Base-by-base conservation (phyloP, 2,329 filamentous ascomycete genomes). In the Fusarium compactum region DNA sequence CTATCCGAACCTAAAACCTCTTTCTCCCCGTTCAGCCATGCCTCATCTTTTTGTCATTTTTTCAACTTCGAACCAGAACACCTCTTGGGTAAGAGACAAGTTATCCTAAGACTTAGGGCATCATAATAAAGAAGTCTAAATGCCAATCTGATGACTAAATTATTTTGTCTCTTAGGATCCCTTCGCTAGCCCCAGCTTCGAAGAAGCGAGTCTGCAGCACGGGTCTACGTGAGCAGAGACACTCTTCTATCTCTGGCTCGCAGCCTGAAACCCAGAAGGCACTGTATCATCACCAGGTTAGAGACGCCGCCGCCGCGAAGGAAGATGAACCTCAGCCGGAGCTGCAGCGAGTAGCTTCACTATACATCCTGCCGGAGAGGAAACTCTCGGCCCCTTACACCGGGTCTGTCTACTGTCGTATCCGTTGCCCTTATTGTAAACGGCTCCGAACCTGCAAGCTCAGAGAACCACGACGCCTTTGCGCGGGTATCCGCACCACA, bases 331-430 rank as follows among this genome's bases (percentile, higher is more conserved):
- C 57, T 2, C 63, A 61, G n/a, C 61, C 66, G 25, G 69, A 74
- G 2, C 48, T 73, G 16, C 62, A 60, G 44, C 80, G 83, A 18
- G 83, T 87, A 71, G 86, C 85, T 6, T 81, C 84, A 27, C 80
- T 86, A 3, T 87, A 85, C 81, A 81, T 83, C 1, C 78, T 85
- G 18, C 82, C 85, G 3, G 84, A 85, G 47, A 86, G 90, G 77
- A 89, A 90, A 2, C 25, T 38, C 18, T 11, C 18, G 6, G 9
- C 5, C 3, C 3, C 10, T n/a, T 38, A n/a, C 18, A 38, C 34
- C 18, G 34, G 18, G 10, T 10, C 34, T 38, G 34, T n/a, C 34
- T 38, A 38, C 18, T 38, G 9, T 38, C 18, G 34, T 3, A 9
- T 38, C 34, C 11, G 9, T 16, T 38, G 5, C 34, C 34, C 6